Percentiles rank a stretch among this genome's conserved stretches.
These are phyloP conservation scores for Ustilago hordei DNA, from an alignment of 1,284 basidiomycete genomes.

Conservation along the genomic window DNA sequence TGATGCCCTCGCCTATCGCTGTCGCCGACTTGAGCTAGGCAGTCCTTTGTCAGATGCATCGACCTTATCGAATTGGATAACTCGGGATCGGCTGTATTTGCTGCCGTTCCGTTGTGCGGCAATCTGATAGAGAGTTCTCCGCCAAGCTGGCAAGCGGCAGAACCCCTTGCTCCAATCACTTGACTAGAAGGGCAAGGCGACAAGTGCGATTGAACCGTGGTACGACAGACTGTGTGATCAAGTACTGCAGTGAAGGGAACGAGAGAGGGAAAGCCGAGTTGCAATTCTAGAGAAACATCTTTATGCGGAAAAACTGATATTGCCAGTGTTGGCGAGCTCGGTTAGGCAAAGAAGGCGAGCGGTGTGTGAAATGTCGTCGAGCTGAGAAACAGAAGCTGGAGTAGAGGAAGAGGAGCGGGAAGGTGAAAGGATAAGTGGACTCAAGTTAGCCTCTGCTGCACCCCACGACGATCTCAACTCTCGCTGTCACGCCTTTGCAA, in stretches of 20 bases:
- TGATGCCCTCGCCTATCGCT: no score
- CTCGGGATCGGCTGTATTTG: background rate
- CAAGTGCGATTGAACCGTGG: background rate
- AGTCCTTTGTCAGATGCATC: background rate
- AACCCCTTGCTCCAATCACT: no score
- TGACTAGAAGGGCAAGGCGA: background rate
- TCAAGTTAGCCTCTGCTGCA: background rate
- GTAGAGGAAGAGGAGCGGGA: background rate
- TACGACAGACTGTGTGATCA: background rate
- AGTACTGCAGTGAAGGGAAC: background rate
- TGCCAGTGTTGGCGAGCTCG: slow-evolving; percentile 14
- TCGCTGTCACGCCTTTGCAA: slow-evolving; percentile 10
- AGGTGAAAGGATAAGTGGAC: background rate
- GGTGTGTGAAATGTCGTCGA: slow-evolving; percentile 1
- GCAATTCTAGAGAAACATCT: slow-evolving; percentile 8
- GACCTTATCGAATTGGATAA: background rate
- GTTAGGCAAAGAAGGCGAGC: slow-evolving; percentile 5
- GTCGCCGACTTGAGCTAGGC: no score
- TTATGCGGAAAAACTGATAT: slow-evolving; percentile 13
- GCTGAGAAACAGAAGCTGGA: background rate
- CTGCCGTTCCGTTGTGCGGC: background rate
- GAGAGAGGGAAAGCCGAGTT: background rate
- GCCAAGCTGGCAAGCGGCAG: background rate
- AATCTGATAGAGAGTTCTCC: background rate
- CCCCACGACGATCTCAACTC: slow-evolving; percentile 21